Evolutionary conservation across 345 rosid genomes (phyloP), one percentile per base, ranked within the genome.

Genomic region (Salix udensis): DNA sequence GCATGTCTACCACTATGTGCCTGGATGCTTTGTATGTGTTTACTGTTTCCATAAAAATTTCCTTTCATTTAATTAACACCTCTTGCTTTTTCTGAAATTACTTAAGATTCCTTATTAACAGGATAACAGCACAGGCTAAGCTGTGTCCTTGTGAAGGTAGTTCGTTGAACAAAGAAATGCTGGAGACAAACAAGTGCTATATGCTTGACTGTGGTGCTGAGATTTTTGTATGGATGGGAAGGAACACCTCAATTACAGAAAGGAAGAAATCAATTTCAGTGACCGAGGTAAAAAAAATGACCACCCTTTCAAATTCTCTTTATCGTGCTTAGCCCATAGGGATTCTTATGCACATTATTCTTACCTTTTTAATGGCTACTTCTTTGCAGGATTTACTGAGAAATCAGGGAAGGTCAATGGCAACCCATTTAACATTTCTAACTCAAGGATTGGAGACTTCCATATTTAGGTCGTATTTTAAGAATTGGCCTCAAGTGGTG

Each of bases 161-260:
- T 67, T 79, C 83, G 65, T 82, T 92, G 82, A 79, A 71, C 70
- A 89, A 79, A 78, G 89, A 88, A 44, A 78, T 88, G 88, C 94
- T 94, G 44, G 89, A 90, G 46, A 82, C 78, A 73, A 82, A 85
- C 85, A 92, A 88, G 88, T 90, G 96, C 78, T 94, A 90, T 80
- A 83, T 94, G 92, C 82, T 94, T 84, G 97, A 94, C 39, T 88
- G 89, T 76, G 85, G 82, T 28, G 70, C 78, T 65, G 96, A 89
- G 75, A 85, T 85, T 76, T 94, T 89, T 81, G 90, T 94, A 65
- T 94, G 98, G 98, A 87, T 88, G 91, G 98, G 98, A 75, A 88
- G 90, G 86, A 85, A 73, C 74, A 89, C 94, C 77, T 76, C 84
- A 21, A 61, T 94, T 60, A 87, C 88, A 3, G 97, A 91, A 75